A percentile compares a stretch with the other conserved stretches of the same genome.
Evolutionary conservation across 768 basidiomycete genomes (phyloP).

Genomic region (Lyophyllum semitale): DNA sequence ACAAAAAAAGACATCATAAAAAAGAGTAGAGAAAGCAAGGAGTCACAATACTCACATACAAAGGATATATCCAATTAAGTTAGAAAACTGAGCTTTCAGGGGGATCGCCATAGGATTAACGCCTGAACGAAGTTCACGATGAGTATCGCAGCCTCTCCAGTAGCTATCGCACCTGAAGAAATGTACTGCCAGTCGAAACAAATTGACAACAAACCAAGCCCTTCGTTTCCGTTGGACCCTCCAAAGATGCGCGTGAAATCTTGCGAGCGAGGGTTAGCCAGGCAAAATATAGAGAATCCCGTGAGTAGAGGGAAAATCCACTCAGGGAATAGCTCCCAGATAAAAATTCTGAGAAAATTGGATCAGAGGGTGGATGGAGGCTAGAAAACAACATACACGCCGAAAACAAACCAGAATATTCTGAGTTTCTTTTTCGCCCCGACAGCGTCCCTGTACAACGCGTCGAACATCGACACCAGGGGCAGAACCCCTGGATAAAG

Average conservation of each 20-base stretch:
- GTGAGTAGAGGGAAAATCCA: conserved; percentile 66
- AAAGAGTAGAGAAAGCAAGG: background rate
- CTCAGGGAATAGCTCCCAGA: conserved; percentile 52
- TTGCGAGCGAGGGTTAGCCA: conserved; percentile 46
- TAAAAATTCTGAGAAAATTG: conserved; percentile 38
- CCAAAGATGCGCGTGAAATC: conserved; percentile 64
- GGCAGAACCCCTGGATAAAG: conserved; percentile 50
- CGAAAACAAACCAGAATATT: conserved; percentile 50
- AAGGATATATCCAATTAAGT: conserved; percentile 48
- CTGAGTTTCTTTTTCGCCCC: conserved; percentile 42
- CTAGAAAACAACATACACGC: conserved; percentile 31
- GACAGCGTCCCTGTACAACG: conserved; percentile 43
- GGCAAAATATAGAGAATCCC: conserved; percentile 57
- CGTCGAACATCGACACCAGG: conserved; percentile 49
- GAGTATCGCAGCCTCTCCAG: background rate
- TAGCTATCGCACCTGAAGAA: conserved; percentile 31
- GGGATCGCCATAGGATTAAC: conserved; percentile 55
- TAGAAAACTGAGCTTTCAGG: conserved; percentile 49
- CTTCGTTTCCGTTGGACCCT: conserved; percentile 66
- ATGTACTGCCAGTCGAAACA: conserved; percentile 69
- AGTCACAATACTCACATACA: conserved; percentile 40
- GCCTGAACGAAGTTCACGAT: conserved; percentile 16
- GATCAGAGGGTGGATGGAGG: conserved; percentile 9
- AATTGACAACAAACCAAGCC: conserved; percentile 57
- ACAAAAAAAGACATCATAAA: background rate